phyloP scores from a whole-genome alignment of 2,329 filamentous ascomycete species.

The Cladorrhinum sp. region DNA sequence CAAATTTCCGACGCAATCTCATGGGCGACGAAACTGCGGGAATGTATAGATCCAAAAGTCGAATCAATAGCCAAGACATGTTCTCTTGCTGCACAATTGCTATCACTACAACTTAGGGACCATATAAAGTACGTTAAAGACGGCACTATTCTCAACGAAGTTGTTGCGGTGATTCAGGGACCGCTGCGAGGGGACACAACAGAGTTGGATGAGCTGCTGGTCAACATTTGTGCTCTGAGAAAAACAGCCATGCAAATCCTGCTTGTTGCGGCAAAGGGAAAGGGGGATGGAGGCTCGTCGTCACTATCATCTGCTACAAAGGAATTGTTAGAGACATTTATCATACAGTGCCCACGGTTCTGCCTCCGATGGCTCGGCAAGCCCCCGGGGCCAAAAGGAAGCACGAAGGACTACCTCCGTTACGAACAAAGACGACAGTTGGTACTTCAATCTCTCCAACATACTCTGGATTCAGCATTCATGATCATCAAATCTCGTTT shows the following conservation, averaged over 20 bases:
- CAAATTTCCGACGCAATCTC: conserved; percentile 50
- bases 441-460: conserved; percentile 50
- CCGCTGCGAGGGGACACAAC: conserved; percentile 56
- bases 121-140: conserved; percentile 37
- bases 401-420: conserved; percentile 56
- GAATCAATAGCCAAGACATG: conserved; percentile 51
- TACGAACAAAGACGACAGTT: conserved; percentile 59
- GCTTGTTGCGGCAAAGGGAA: conserved; percentile 23
- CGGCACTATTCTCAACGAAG: conserved; percentile 44
- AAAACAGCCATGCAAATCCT: conserved; percentile 53
- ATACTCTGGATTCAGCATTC: conserved; percentile 59
- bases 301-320: conserved; percentile 24
- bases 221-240: conserved; percentile 53
- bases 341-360: conserved; percentile 59
- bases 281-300: conserved; percentile 12
- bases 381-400: conserved; percentile 47
- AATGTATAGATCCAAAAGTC: conserved; percentile 35
- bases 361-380: conserved; percentile 61
- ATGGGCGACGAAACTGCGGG: conserved; percentile 52
- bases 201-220: conserved; percentile 61
- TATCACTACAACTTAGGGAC: conserved; percentile 52
- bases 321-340: conserved; percentile 51
- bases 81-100: conserved; percentile 52
- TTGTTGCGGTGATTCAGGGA: conserved; percentile 55
- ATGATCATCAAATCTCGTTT: conserved; percentile 54